A percentile compares a stretch with the other conserved stretches of the same genome.
These are phyloP conservation scores for Blastocystis sp. DNA, from an alignment of 352 stramenopile species.

Conservation along the genomic window DNA sequence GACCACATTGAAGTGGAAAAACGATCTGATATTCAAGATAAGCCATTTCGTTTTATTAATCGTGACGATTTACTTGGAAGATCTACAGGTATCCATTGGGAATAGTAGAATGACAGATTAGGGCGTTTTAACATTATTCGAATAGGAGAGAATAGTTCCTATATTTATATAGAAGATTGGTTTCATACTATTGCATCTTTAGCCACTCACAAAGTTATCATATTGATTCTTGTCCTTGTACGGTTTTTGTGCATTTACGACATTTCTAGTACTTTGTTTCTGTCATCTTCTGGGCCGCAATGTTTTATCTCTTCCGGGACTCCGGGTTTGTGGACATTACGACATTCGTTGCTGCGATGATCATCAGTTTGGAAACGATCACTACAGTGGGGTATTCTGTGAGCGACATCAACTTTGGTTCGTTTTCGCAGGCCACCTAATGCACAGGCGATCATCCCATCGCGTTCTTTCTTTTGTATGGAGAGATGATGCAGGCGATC, in stretches of 20 bases:
- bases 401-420: slow-evolving; percentile 56
- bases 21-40: neutral
- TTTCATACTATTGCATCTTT: slow-evolving; percentile 44
- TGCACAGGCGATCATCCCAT: neutral
- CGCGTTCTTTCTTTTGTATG: slow-evolving; percentile 55
- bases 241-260: neutral
- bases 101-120: neutral
- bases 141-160: slow-evolving; percentile 48
- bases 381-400: slow-evolving; percentile 52
- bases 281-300: slow-evolving; percentile 27
- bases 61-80: neutral
- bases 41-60: slow-evolving; percentile 24
- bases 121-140: slow-evolving; percentile 48
- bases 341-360: slow-evolving; percentile 48
- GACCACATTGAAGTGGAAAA: neutral
- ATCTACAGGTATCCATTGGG: neutral
- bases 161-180: slow-evolving; percentile 58
- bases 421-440: neutral
- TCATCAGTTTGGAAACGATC: slow-evolving; percentile 58
- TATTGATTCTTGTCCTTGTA: slow-evolving; percentile 55
- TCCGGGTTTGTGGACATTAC: slow-evolving; percentile 57
- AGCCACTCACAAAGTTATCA: slow-evolving; percentile 12
- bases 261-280: slow-evolving; percentile 22
- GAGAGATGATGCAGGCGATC: slow-evolving; percentile 53
- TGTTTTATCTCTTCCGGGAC: slow-evolving; percentile 50